Evolutionary conservation across 2,329 filamentous ascomycete genomes (phyloP).

Genomic region (Fonsecaea multimorphosa): DNA sequence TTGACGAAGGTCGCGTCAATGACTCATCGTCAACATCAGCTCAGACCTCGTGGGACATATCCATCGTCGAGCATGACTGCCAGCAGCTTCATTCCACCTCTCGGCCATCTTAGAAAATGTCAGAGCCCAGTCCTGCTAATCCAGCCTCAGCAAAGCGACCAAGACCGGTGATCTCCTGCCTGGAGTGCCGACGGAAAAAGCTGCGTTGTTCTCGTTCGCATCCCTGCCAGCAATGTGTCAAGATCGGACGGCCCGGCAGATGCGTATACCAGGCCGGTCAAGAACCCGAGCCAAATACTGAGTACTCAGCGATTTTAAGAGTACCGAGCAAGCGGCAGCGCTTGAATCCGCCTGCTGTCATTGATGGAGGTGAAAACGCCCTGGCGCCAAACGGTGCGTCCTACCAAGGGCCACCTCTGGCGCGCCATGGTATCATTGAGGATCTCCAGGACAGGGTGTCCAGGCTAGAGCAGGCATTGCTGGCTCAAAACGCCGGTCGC

Average conservation of each 20-base stretch:
- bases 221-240: constrained; percentile 59
- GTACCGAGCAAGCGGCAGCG: constrained; percentile 27
- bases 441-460: constrained; percentile 33
- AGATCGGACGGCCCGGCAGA: constrained; percentile 37
- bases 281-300: constrained; percentile 29
- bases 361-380: constrained; percentile 2
- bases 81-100: not conserved
- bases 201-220: constrained; percentile 62
- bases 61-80: constrained; percentile 8
- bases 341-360: not conserved
- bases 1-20: not conserved
- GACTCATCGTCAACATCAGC: not conserved
- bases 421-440: constrained; percentile 24
- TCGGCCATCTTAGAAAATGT: constrained; percentile 10
- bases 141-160: constrained; percentile 29
- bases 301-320: constrained; percentile 1
- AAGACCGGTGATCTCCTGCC: constrained; percentile 46
- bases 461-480: constrained; percentile 30
- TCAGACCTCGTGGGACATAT: not conserved
- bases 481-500: constrained; percentile 16
- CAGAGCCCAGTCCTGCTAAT: not conserved
- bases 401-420: not conserved
- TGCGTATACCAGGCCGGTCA: constrained; percentile 38
- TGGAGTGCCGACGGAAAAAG: constrained; percentile 56
- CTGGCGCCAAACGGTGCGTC: not conserved